A percentile compares a stretch with the other conserved stretches of the same genome.
Conservation (phyloP, 2,329 filamentous ascomycete genomes). For the Elsinoe arachidis region DNA sequence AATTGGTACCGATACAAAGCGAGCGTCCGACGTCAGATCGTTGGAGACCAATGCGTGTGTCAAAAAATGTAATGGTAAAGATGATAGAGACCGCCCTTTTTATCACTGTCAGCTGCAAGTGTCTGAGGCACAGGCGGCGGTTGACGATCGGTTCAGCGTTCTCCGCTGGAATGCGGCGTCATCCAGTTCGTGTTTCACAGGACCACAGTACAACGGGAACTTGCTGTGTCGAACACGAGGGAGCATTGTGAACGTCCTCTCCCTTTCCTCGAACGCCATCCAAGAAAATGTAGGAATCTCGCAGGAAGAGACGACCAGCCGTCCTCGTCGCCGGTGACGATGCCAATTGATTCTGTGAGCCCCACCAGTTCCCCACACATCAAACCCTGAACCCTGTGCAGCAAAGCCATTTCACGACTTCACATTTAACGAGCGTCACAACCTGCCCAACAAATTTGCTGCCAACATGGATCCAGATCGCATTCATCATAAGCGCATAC, state of each 20-base stretch:
- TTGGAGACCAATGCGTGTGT: background rate
- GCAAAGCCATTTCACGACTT: background rate
- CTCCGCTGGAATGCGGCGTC: background rate
- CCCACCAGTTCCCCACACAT: constrained; percentile 4
- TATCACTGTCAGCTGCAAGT: background rate
- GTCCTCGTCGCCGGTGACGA: background rate
- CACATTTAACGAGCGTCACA: too few relatives aligned
- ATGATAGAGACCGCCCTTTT: background rate
- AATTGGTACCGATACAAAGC: background rate
- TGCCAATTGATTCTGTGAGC: background rate
- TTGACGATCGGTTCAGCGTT: constrained; percentile 7
- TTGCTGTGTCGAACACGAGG: background rate
- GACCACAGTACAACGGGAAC: background rate
- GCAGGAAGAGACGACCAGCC: background rate
- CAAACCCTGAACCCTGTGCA: constrained; percentile 2
- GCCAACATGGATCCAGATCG: background rate
- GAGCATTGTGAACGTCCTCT: too few relatives aligned
- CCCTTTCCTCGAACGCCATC: too few relatives aligned
- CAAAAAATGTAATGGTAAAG: background rate
- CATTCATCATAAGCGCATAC: background rate
- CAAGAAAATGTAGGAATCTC: too few relatives aligned
- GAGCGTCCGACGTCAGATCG: background rate
- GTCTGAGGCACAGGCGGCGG: constrained; percentile 10
- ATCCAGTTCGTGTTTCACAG: background rate
- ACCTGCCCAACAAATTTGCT: too few relatives aligned